Conservation (phyloP, 2,329 filamentous ascomycete genomes). For the Trichoderma sp. region DNA sequence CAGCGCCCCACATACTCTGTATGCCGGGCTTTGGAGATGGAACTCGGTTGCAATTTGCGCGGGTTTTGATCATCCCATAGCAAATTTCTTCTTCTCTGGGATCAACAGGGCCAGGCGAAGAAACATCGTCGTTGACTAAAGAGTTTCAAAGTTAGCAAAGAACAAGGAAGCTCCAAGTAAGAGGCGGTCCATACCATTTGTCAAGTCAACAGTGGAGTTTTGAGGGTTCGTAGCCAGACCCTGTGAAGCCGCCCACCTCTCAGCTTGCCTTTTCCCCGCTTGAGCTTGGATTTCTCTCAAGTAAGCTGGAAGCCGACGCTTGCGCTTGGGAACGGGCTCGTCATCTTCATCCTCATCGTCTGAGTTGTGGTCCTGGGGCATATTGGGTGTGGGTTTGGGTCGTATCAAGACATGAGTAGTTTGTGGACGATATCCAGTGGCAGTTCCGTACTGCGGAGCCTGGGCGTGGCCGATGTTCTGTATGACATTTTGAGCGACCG, state of each 20-base stretch:
- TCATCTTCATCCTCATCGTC: neutral
- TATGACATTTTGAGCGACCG: constrained; percentile 67
- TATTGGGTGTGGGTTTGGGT: neutral
- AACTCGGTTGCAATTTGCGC: constrained; percentile 66
- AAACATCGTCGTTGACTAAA: constrained; percentile 51
- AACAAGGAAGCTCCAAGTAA: constrained; percentile 2
- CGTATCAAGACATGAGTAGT: neutral
- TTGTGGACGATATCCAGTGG: neutral
- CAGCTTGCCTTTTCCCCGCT: constrained; percentile 50
- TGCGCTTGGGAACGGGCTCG: neutral
- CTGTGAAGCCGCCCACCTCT: constrained; percentile 25
- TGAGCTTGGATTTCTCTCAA: constrained; percentile 1
- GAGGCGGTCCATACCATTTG: constrained; percentile 44
- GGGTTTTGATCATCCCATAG: constrained; percentile 74
- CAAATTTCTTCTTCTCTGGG: constrained; percentile 72
- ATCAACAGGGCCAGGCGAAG: constrained; percentile 48
- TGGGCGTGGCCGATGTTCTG: neutral
- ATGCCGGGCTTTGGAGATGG: constrained; percentile 68
- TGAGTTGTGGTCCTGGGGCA: neutral
- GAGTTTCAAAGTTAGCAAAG: constrained; percentile 31
- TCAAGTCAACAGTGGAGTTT: constrained; percentile 59
- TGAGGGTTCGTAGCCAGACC: constrained; percentile 29
- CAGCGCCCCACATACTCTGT: constrained; percentile 57
- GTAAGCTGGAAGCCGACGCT: neutral
- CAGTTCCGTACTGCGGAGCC: neutral